Base-by-base conservation (phyloP, 129 eudicot genomes). In the Logfia minima region DNA sequence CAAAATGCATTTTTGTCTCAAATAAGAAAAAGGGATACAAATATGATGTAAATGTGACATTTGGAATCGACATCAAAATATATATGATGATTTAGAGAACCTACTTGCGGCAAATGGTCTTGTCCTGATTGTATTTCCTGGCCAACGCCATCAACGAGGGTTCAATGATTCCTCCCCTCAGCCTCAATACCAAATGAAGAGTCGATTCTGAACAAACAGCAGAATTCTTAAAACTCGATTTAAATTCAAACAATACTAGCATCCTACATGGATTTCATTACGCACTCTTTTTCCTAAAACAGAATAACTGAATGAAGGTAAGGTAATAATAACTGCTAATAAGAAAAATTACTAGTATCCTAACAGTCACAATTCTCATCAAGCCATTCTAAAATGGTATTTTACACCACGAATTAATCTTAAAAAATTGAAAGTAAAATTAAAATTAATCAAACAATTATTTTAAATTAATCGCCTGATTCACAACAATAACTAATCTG, bases 71-170 rank as follows among this genome's bases (percentile, higher is more conserved):
- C 55, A 14, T 48, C 1, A 48, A 48, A 48, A 48, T 18, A 58
- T 58, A 58, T 21, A 58, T n/a, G 13, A 58, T 0, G 0, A 58
- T 58, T 28, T 19, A n/a, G 3, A 14, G 10, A 59, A 7, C 2
- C 60, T 28, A 77, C 74, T 77, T 77, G 74, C 80, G 74, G 37
- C 80, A 66, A n/a, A 77, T 77, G 7, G 75, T 71, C 43, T 71
- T 71, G 62, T 71, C 62, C 18, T 71, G 75, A 26, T 68, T 68
- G 28, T 71, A 71, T 45, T 75, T 75, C 70, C 79, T 75, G 18
- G 79, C 79, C 79, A 76, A 66, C 7, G 80, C 74, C 80, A 76
- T 76, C 80, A 76, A 76, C n/a, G 80, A 76, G 3, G 80, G 80
- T 7, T 76, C 80, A 13, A 76, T 76, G 31, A 76, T 76, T 32